Evolutionary conservation across 345 rosid species (phyloP).

Genomic region (Fremontodendron californicum): DNA sequence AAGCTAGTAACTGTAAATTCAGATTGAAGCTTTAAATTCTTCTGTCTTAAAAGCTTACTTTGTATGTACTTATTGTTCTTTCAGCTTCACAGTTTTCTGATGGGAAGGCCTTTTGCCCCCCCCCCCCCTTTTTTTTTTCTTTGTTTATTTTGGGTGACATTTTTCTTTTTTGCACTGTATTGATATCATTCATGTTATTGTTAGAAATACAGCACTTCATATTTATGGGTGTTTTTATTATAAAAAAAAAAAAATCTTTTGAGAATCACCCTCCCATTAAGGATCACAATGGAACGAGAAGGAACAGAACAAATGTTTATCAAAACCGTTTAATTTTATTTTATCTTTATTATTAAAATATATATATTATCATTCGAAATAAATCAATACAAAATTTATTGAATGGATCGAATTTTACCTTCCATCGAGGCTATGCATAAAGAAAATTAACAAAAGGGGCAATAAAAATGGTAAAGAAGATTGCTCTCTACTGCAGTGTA

Average conservation of each 20-base stretch:
- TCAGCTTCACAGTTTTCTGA: background rate
- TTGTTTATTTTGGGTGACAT: background rate
- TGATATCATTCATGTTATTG: background rate
- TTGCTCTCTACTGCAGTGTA: background rate
- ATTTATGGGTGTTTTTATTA: background rate
- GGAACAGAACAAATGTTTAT: too few relatives aligned
- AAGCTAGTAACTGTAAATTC: conserved; percentile 70
- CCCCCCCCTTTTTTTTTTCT: too few relatives aligned
- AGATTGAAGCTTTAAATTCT: conserved; percentile 51
- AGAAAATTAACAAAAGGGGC: background rate
- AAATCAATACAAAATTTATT: too few relatives aligned
- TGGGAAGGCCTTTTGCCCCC: too few relatives aligned
- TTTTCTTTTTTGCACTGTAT: background rate
- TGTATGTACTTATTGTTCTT: background rate
- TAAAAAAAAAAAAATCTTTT: background rate
- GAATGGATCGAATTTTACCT: too few relatives aligned
- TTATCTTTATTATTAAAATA: too few relatives aligned
- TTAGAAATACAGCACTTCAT: background rate
- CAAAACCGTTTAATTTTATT: too few relatives aligned
- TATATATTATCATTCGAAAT: too few relatives aligned
- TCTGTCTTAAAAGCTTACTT: background rate
- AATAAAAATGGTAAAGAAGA: background rate
- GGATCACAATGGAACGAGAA: too few relatives aligned
- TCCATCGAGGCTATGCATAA: background rate
- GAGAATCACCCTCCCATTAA: background rate